Evolutionary conservation across 2,329 filamentous ascomycete species (phyloP).

Genomic region (Fusarium incarnatum): DNA sequence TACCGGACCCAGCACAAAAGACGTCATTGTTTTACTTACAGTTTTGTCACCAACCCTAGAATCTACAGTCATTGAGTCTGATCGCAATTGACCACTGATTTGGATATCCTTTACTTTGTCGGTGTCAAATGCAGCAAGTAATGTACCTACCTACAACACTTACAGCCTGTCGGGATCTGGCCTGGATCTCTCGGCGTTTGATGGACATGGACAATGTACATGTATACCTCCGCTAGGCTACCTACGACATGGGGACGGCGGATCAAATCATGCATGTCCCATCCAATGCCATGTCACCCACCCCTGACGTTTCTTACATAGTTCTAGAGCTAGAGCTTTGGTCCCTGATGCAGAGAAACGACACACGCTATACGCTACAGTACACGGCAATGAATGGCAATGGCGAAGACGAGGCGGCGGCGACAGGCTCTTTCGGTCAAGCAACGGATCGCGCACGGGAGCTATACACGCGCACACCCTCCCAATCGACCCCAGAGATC

Average conservation of each 20-base stretch:
- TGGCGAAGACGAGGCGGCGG: constrained; percentile 27
- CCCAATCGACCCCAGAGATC: constrained; percentile 35
- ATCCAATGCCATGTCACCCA: constrained; percentile 23
- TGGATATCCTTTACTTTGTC: background rate
- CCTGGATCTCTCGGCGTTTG: constrained; percentile 44
- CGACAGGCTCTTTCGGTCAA: constrained; percentile 34
- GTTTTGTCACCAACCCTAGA: constrained; percentile 7
- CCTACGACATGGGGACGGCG: constrained; percentile 7
- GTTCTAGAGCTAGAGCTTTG: constrained; percentile 26
- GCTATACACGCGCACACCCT: constrained; percentile 26
- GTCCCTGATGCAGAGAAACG: constrained; percentile 22
- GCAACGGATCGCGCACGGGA: constrained; percentile 31
- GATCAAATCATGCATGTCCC: constrained; percentile 31
- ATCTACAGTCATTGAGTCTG: background rate
- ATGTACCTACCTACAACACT: background rate
- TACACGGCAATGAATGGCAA: background rate
- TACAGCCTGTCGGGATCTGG: constrained; percentile 32
- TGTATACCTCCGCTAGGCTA: background rate
- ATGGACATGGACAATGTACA: constrained; percentile 1
- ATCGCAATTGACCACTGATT: background rate
- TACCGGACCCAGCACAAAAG: constrained; percentile 4
- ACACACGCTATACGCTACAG: background rate
- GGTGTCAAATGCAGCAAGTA: background rate
- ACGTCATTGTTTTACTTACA: constrained; percentile 18
- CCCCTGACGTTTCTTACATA: constrained; percentile 28